phyloP scores from a whole-genome alignment of 768 basidiomycete species.

The Termitomyces eurrhizus region DNA sequence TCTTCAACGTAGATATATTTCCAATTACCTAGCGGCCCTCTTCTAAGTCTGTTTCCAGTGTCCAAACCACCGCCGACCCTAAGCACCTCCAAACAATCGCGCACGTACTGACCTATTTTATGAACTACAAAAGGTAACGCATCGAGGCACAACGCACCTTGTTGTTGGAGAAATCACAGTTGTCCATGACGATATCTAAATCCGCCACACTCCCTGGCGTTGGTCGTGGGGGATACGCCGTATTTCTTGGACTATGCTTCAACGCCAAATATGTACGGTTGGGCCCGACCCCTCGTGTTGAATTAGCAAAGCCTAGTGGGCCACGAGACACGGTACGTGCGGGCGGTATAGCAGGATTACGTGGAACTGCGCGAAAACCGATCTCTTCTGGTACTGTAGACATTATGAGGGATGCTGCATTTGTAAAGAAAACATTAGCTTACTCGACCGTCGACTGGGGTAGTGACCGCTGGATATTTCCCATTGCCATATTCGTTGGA shows the following conservation, averaged over 20 bases:
- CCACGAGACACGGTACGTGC: slow-evolving; percentile 42
- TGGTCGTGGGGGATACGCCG: slow-evolving; percentile 87
- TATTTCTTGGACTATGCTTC: slow-evolving; percentile 52
- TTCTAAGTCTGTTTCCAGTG: slow-evolving; percentile 66
- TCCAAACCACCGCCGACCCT: slow-evolving; percentile 90
- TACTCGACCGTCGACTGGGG: slow-evolving; percentile 77
- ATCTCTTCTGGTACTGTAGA: slow-evolving; percentile 67
- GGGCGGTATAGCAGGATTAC: slow-evolving; percentile 75
- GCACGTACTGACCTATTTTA: slow-evolving; percentile 69
- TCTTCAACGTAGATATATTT: slow-evolving; percentile 84
- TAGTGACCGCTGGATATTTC: slow-evolving; percentile 93
- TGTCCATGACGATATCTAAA: slow-evolving; percentile 84
- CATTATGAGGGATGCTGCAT: slow-evolving; percentile 7
- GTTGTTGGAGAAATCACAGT: slow-evolving; percentile 84
- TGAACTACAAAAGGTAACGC: slow-evolving; percentile 8
- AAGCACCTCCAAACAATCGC: slow-evolving; percentile 93
- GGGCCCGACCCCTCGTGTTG: slow-evolving; percentile 71
- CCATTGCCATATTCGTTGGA: slow-evolving; percentile 94
- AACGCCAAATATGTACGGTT: slow-evolving; percentile 77
- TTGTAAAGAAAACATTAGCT: slow-evolving; percentile 26
- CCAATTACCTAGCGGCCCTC: slow-evolving; percentile 79
- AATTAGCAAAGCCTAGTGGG: slow-evolving; percentile 34
- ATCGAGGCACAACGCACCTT: slow-evolving; percentile 45
- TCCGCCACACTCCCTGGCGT: slow-evolving; percentile 82
- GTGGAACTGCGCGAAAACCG: slow-evolving; percentile 47